phyloP scores from a whole-genome alignment of 108 stramenopile species.

The Cafeteria roenbergensis region DNA sequence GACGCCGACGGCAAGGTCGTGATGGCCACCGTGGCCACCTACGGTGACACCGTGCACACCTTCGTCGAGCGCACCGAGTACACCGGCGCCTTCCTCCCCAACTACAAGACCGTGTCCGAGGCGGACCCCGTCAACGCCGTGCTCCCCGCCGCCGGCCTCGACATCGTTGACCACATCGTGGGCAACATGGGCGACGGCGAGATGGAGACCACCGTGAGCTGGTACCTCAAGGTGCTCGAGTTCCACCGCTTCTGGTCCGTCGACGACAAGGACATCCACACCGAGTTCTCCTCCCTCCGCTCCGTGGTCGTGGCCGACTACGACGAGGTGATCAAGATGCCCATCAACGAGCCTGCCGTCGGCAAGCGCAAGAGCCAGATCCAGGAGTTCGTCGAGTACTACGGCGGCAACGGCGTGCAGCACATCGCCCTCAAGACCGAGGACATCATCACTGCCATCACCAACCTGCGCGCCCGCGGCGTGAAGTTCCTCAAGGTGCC shows the following conservation, averaged over 20 bases:
- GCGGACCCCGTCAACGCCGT: neutral
- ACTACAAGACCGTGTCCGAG: neutral
- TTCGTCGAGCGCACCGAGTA: constrained; percentile 3
- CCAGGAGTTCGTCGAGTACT: constrained; percentile 13
- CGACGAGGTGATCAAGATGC: constrained; percentile 15
- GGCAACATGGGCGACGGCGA: constrained; percentile 2
- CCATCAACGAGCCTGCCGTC: constrained; percentile 11
- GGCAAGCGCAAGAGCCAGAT: constrained; percentile 14
- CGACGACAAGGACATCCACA: constrained; percentile 13
- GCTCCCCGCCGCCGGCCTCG: neutral
- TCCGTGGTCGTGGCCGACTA: constrained; percentile 3
- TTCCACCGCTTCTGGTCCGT: constrained; percentile 11
- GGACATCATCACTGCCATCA: constrained; percentile 5
- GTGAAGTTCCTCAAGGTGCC: constrained; percentile 8
- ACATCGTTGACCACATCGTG: constrained; percentile 5
- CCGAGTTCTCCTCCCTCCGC: constrained; percentile 2
- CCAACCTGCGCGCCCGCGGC: constrained; percentile 1
- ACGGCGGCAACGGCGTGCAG: constrained; percentile 11
- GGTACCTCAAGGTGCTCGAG: neutral
- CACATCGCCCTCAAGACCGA: constrained; percentile 6
- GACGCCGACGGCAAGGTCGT: constrained; percentile 4
- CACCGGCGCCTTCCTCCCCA: constrained; percentile 4
- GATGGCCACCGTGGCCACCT: constrained; percentile 8
- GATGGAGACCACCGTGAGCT: neutral
- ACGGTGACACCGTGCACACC: constrained; percentile 13